Evolutionary conservation across 1,139 yeast species (phyloP).

Genomic region (Geotrichum australiense): DNA sequence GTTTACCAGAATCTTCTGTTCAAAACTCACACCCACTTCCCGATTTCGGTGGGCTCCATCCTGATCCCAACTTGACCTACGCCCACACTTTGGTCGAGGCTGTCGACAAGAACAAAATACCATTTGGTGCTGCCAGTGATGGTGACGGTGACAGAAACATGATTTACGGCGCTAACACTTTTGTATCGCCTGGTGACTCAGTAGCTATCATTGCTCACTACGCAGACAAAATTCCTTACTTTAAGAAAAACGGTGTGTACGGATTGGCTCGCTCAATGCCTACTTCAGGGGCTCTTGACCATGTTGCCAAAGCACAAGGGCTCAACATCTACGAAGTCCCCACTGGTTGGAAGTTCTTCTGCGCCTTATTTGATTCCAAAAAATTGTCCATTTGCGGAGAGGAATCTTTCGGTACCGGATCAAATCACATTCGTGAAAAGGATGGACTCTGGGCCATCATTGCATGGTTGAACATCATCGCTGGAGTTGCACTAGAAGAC

Average conservation of each 20-base stretch:
- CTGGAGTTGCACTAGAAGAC: conserved; percentile 54
- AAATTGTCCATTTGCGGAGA: conserved; percentile 96
- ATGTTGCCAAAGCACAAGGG: conserved; percentile 75
- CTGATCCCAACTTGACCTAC: conserved; percentile 95
- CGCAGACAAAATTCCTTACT: conserved; percentile 83
- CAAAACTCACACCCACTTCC: conserved; percentile 76
- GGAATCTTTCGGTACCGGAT: conserved; percentile 97
- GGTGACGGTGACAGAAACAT: conserved; percentile 99
- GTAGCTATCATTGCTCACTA: conserved; percentile 97
- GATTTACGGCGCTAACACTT: conserved; percentile 94
- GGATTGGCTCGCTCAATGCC: conserved; percentile 99
- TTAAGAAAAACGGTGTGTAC: conserved; percentile 73
- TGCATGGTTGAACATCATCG: conserved; percentile 95
- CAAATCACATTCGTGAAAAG: conserved; percentile 94
- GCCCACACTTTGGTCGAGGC: conserved; percentile 80
- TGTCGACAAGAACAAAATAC: conserved; percentile 72
- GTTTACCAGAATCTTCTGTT: conserved; percentile 58
- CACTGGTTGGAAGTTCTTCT: conserved; percentile 98
- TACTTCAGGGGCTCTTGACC: conserved; percentile 87
- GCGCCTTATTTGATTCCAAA: conserved; percentile 87
- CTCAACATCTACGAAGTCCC: conserved; percentile 88
- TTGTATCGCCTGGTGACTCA: conserved; percentile 97
- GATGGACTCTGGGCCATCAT: conserved; percentile 97
- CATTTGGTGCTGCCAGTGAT: conserved; percentile 97
- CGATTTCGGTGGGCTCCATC: conserved; percentile 96